Percentiles rank a stretch among this genome's conserved stretches.
phyloP scores from a whole-genome alignment of 2,329 filamentous ascomycete genomes.

The Hirsutella rhossiliensis region DNA sequence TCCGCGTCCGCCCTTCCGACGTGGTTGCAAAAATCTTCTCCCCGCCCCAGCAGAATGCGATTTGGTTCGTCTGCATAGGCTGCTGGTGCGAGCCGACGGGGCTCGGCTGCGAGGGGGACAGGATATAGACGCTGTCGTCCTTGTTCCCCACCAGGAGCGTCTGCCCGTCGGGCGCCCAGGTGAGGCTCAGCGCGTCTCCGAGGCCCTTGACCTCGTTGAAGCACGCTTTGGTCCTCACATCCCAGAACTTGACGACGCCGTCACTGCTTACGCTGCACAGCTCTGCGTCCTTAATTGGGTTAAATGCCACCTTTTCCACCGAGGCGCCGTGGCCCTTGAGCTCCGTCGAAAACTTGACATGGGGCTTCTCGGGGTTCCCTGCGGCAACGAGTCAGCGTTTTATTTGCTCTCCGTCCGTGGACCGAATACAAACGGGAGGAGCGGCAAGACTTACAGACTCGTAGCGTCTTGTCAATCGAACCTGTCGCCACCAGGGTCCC shows the following conservation, averaged over 20 bases:
- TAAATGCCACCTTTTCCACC: slow-evolving; percentile 69
- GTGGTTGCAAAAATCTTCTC: slow-evolving; percentile 59
- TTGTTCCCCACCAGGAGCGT: slow-evolving; percentile 62
- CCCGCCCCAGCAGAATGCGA: slow-evolving; percentile 63
- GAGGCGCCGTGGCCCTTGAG: slow-evolving; percentile 53
- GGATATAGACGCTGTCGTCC: slow-evolving; percentile 48
- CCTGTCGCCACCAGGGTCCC: slow-evolving; percentile 79
- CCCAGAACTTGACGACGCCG: slow-evolving; percentile 68
- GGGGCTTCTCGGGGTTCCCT: slow-evolving; percentile 67
- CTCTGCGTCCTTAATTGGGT: slow-evolving; percentile 65
- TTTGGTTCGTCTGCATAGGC: slow-evolving; percentile 55
- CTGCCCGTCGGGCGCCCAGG: slow-evolving; percentile 61
- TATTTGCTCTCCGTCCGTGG: no score
- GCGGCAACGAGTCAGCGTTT: not conserved
- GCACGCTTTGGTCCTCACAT: slow-evolving; percentile 60
- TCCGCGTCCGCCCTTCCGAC: slow-evolving; percentile 56
- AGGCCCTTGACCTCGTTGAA: slow-evolving; percentile 57
- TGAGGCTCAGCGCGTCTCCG: slow-evolving; percentile 57
- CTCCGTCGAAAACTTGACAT: slow-evolving; percentile 64
- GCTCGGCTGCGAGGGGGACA: slow-evolving; percentile 46
- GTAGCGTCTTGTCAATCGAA: slow-evolving; percentile 54
- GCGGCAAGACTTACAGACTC: slow-evolving; percentile 48
- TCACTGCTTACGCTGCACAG: slow-evolving; percentile 64
- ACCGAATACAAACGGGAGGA: not conserved
- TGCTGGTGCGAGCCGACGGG: slow-evolving; percentile 49